Percentiles rank a stretch among this genome's conserved stretches.
Evolutionary conservation across 495 filamentous ascomycete genomes (phyloP).

Genomic region (Podospora comata): DNA sequence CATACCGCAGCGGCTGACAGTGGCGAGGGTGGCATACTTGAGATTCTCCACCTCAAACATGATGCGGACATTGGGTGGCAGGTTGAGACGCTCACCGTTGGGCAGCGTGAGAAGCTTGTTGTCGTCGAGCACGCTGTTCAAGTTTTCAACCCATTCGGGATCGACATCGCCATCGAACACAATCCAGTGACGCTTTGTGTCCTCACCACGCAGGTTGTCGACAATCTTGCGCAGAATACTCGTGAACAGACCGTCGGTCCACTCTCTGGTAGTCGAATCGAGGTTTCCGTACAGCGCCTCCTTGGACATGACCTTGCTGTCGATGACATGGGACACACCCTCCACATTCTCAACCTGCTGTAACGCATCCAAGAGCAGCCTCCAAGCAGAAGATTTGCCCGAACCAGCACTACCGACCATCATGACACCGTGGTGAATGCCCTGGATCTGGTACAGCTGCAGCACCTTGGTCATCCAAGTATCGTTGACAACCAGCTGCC

Average conservation of each 20-base stretch:
- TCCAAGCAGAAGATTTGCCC: slow-evolving; percentile 94
- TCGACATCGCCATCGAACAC: slow-evolving; percentile 99
- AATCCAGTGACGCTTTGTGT: slow-evolving; percentile 96
- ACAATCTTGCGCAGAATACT: slow-evolving; percentile 97
- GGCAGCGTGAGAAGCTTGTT: slow-evolving; percentile 96
- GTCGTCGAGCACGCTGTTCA: slow-evolving; percentile 98
- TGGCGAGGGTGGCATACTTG: slow-evolving; percentile 94
- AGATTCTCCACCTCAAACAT: slow-evolving; percentile 99
- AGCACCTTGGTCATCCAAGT: slow-evolving; percentile 95
- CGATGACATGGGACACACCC: slow-evolving; percentile 94
- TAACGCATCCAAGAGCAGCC: slow-evolving; percentile 86
- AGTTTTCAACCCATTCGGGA: slow-evolving; percentile 98
- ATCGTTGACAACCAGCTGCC: slow-evolving; percentile 82
- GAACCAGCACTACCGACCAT: slow-evolving; percentile 96
- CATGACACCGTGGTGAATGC: slow-evolving; percentile 98
- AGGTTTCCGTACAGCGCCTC: slow-evolving; percentile 92
- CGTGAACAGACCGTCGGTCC: slow-evolving; percentile 97
- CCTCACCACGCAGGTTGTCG: slow-evolving; percentile 96
- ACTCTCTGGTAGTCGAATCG: slow-evolving; percentile 94
- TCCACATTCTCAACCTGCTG: slow-evolving; percentile 87
- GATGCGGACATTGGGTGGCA: slow-evolving; percentile 92
- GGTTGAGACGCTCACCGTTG: slow-evolving; percentile 93
- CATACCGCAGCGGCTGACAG: slow-evolving; percentile 98
- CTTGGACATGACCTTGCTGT: slow-evolving; percentile 99
- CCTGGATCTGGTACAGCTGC: slow-evolving; percentile 96